Conservation (phyloP, 345 rosid genomes). For the Iberis pinnata region DNA sequence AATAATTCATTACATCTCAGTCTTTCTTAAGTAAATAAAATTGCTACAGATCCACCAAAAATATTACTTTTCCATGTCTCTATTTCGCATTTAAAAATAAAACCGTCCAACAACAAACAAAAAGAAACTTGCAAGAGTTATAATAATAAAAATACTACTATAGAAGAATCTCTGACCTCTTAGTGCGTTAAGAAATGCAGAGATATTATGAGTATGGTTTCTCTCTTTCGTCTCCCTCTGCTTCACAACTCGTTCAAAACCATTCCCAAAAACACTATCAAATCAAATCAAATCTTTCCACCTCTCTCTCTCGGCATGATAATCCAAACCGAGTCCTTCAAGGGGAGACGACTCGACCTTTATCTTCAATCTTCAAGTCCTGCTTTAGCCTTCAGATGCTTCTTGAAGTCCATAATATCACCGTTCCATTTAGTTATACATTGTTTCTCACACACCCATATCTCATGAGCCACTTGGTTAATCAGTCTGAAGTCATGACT, state of each 20-base stretch:
- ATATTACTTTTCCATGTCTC: too few species aligned
- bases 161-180: background rate
- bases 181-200: background rate
- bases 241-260: background rate
- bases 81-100: too few species aligned
- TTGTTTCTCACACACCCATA: slow-evolving; percentile 81
- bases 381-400: slow-evolving; percentile 69
- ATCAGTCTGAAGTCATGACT: slow-evolving; percentile 90
- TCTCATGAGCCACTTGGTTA: slow-evolving; percentile 82
- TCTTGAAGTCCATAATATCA: slow-evolving; percentile 78
- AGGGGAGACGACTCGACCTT: slow-evolving; percentile 1
- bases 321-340: too few species aligned
- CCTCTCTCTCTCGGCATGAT: too few species aligned
- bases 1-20: too few species aligned
- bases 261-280: too few species aligned
- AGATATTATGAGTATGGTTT: background rate
- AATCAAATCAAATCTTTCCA: slow-evolving; percentile 10
- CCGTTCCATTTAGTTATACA: slow-evolving; percentile 68
- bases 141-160: too few species aligned
- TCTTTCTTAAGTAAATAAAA: too few species aligned
- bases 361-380: slow-evolving; percentile 37
- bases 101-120: too few species aligned
- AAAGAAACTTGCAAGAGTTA: too few species aligned
- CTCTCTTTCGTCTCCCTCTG: slow-evolving; percentile 15
- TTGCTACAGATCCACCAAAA: too few species aligned